Evolutionary conservation across 257 asterid species (phyloP).

Genomic region (Solanum chilense): DNA sequence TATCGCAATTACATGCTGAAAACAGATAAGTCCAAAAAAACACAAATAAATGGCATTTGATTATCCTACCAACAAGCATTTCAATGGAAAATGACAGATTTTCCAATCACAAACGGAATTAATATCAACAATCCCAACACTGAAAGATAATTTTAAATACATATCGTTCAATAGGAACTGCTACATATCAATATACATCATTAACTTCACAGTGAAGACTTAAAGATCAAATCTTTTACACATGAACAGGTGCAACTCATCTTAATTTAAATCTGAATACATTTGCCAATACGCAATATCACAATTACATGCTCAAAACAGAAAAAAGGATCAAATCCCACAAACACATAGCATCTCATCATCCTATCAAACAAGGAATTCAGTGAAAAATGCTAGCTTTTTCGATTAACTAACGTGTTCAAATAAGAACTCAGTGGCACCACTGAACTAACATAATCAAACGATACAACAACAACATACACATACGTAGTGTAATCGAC

Average conservation of each 20-base stretch:
- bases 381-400: neutral
- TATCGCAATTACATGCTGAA: neutral
- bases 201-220: neutral
- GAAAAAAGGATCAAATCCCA: neutral
- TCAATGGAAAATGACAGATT: neutral
- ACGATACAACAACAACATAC: neutral
- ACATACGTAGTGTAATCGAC: neutral
- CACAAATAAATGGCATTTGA: neutral
- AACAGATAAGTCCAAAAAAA: neutral
- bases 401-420: neutral
- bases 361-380: neutral
- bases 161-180: conserved; percentile 87
- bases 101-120: conserved; percentile 63
- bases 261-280: neutral
- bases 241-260: neutral
- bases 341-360: neutral
- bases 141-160: conserved; percentile 78
- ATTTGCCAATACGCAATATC: neutral
- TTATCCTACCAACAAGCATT: neutral
- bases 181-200: conserved; percentile 8
- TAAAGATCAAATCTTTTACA: neutral
- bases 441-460: neutral
- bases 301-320: neutral
- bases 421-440: neutral
- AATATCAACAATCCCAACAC: conserved; percentile 83